Base-by-base conservation (phyloP, 805 yeast species). In the Naumovozyma castellii region DNA sequence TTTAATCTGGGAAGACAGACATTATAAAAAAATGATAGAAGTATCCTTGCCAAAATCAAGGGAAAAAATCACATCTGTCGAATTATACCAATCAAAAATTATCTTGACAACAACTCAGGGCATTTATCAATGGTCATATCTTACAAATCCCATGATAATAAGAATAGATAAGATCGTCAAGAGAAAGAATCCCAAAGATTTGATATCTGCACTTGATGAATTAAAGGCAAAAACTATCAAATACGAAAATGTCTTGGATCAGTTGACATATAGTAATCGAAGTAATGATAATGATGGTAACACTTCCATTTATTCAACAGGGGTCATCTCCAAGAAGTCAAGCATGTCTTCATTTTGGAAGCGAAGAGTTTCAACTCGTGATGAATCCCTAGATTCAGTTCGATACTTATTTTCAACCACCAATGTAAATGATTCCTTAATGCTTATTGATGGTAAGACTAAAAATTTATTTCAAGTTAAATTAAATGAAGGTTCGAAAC, bases 1-100 rank as follows among this genome's bases (percentile, higher is more conserved):
- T 33, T 46, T 57, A 25, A 40, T 52, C n/a, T 57, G 64, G 64
- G 45, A 46, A 19, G 59, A 53, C 2, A 47, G 56, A 32, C 29
- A 39, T 4, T 59, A 57, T 41, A 49, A 46, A 33, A 44, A 44
- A 28, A 50, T 56, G 43, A 41, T 47, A 2, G 62, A 57, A 34
- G 42, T 52, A 3, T 32, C 42, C 4, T 38, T 57, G 16, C 45
- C 54, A 5, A 41, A 32, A 27, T 45, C 43, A 5, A 44, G 43
- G 13, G 60, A 56, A 35, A 36, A 13, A 6, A 43, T 56, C 1
- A 31, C 33, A 19, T 57, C 62, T 3, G 40, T 50, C 3, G 41
- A 39, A 9, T 34, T 53, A 16, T 41, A 40, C 4, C 17, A 42
- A 5, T 30, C n/a, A 2, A 56, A 57, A 8, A 41, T 52, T 8